These are phyloP conservation scores for Botrytis cinerea DNA, from an alignment of 2,329 filamentous ascomycete genomes.

Conservation along the genomic window DNA sequence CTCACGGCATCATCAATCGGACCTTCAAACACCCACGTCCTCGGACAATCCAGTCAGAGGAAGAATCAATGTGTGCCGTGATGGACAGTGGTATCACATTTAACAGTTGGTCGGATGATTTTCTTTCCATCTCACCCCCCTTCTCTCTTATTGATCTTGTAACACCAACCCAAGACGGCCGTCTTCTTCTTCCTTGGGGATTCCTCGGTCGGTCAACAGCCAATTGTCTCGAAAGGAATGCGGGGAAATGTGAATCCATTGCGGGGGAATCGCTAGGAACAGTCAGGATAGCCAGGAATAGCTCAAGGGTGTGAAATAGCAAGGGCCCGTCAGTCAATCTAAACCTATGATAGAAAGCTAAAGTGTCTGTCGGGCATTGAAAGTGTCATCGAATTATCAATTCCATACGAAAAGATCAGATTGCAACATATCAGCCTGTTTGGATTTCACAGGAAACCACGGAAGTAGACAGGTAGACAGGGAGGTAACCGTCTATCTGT, in stretches of 20 bases:
- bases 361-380: background rate
- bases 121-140: background rate
- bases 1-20: constrained; percentile 14
- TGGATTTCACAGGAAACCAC: background rate
- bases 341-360: constrained; percentile 4
- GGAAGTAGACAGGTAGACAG: background rate
- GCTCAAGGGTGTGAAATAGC: background rate
- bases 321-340: background rate
- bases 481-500: background rate
- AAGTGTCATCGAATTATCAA: background rate
- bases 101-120: constrained; percentile 4
- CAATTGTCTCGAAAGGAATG: constrained; percentile 9
- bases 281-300: background rate
- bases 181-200: background rate
- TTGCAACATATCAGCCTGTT: constrained; percentile 16
- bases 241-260: constrained; percentile 8
- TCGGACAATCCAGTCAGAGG: background rate
- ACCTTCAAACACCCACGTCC: background rate
- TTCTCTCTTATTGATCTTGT: background rate
- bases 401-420: background rate
- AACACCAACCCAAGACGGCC: background rate
- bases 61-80: background rate
- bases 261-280: background rate
- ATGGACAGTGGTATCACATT: background rate
- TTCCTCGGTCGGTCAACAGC: constrained; percentile 4